Evolutionary conservation across 257 asterid species (phyloP).

Genomic region (Rubia yunnanensis): DNA sequence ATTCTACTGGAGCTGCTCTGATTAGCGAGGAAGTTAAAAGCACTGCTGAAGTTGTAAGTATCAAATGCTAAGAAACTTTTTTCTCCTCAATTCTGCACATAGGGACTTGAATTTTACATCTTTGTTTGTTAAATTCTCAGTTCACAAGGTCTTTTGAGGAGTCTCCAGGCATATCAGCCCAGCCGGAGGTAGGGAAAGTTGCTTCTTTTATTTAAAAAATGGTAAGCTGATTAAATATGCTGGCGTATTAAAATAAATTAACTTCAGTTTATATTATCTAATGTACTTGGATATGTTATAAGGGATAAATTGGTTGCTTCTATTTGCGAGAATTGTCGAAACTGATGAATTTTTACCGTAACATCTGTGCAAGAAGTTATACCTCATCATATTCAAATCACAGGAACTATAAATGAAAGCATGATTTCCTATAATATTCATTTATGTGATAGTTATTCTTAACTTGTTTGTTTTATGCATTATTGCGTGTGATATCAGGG

Average conservation of each 20-base stretch:
- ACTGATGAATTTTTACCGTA: neutral
- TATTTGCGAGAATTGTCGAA: neutral
- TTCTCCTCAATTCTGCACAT: slow-evolving; percentile 5
- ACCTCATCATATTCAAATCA: no score
- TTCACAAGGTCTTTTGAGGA: slow-evolving; percentile 43
- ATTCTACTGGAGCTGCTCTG: neutral
- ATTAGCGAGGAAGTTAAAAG: neutral
- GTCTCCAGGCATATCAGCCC: slow-evolving; percentile 29
- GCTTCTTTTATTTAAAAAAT: slow-evolving; percentile 1
- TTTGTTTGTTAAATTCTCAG: slow-evolving; percentile 19
- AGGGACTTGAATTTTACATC: slow-evolving; percentile 7
- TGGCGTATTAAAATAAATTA: neutral
- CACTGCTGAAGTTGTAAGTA: slow-evolving; percentile 47
- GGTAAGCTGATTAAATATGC: neutral
- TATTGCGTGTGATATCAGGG: no score
- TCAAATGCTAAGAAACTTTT: slow-evolving; percentile 5
- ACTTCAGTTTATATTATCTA: neutral
- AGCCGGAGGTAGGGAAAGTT: slow-evolving; percentile 38
- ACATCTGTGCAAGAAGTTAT: neutral
- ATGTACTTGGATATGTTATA: neutral
- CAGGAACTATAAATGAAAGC: no score
- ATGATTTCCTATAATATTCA: no score
- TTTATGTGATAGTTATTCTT: no score
- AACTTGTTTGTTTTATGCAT: no score
- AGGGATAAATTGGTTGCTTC: neutral